Evolutionary conservation across 1,284 basidiomycete genomes (phyloP), one percentile per base, ranked within the genome.

Genomic region (Mycena citricolor): DNA sequence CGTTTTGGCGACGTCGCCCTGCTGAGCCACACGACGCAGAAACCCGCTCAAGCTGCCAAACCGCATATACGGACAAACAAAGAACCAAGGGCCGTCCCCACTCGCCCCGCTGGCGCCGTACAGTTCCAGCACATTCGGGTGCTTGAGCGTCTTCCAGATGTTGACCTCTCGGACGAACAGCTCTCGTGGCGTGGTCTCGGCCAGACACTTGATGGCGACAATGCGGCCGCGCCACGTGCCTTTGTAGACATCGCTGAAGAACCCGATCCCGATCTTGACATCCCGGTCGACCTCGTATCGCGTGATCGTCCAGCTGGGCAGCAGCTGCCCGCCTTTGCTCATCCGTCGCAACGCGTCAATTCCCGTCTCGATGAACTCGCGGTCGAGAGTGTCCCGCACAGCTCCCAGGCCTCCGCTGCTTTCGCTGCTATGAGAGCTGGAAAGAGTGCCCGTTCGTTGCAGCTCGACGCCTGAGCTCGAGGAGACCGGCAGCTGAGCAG

Each of bases 271-370:
- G 49, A 87, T 78, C 62, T 78, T 79, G 50, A 67, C 61, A 39
- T 81, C 79, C 4, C 77, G 70, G 52, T 79, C 76, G 16, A 86
- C 74, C 62, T 86, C 83, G 54, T 81, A 83, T 40, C 72, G 68
- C 10, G 84, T 88, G 54, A 87, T 87, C 2, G 83, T 86, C 85
- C 85, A 87, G 50, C 69, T 75, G 1, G 86, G 84, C 22, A 87
- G 61, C 39, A 44, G 57, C 56, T 13, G 47, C 42, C 29, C 58
- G 13, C 63, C 63, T 5, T 60, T 59, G 45, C 67, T 70, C 65
- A 70, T 62, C 19, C 69, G 67, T 47, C 77, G 61, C 54, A 86
- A 66, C 7, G 82, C 82, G 44, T 86, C 72, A 41, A 75, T 70
- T 5, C 71, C 70, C 17, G 62, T 64, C 51, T 73, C 71, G 14